Conservation (phyloP, 805 yeast genomes). For the Grigorovia jiainica region DNA sequence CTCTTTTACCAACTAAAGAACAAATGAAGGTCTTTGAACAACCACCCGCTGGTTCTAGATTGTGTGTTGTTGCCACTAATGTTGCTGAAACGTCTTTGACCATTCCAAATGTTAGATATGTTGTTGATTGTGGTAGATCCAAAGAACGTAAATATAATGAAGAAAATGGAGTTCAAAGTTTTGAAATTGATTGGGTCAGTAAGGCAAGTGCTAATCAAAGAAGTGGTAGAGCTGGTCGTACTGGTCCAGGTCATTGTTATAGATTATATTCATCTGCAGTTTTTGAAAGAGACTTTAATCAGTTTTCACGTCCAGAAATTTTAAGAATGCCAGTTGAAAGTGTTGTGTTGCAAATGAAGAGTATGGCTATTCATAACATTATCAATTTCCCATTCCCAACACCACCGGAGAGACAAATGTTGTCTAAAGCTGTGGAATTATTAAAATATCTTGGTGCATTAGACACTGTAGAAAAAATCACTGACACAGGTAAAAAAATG, state of each 20-base stretch:
- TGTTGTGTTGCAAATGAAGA: conserved; percentile 89
- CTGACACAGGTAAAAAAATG: conserved; percentile 79
- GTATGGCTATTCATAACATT: conserved; percentile 91
- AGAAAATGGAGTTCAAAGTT: conserved; percentile 85
- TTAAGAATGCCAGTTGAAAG: conserved; percentile 94
- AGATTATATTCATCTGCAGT: conserved; percentile 89
- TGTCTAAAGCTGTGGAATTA: conserved; percentile 57
- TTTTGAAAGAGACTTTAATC: conserved; percentile 73
- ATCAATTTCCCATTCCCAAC: conserved; percentile 94
- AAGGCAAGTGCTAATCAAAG: conserved; percentile 95
- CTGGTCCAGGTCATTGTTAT: conserved; percentile 98
- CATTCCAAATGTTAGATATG: conserved; percentile 90
- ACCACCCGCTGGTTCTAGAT: conserved; percentile 78
- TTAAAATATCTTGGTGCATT: conserved; percentile 74
- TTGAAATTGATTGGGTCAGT: conserved; percentile 83
- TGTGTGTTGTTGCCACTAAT: conserved; percentile 92
- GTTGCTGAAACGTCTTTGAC: conserved; percentile 97
- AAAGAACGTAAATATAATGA: conserved; percentile 80
- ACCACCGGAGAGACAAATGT: conserved; percentile 59
- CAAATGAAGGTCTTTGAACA: conserved; percentile 85
- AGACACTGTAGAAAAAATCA: conserved; percentile 41
- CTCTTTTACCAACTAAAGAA: conserved; percentile 85
- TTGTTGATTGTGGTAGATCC: conserved; percentile 89
- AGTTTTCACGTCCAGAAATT: conserved; percentile 83
- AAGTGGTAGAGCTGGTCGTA: conserved; percentile 95